Base-by-base conservation (phyloP, 306 rosid genomes). In the Betula pendula region DNA sequence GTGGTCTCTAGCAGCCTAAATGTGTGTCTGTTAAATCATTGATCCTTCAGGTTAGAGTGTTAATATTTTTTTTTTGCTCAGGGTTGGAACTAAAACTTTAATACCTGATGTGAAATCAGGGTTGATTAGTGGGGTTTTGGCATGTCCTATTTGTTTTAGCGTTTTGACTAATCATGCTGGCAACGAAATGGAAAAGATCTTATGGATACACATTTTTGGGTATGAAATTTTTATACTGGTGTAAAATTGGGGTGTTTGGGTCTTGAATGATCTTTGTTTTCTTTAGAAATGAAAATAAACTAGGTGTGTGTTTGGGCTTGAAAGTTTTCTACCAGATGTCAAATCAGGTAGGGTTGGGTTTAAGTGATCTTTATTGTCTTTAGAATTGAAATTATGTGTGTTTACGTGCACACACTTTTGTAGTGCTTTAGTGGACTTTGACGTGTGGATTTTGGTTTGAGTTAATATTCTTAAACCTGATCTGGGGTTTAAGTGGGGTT, bases 201-300 rank as follows among this genome's bases (percentile, higher is more conserved):
- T 3, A 8, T 56, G 2, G 44, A 17, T 3, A 12, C 11, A 17
- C 20, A 65, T 9, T 2, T 65, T 29, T 40, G 70, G 27, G 15
- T 19, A 33, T 65, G 16, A 9, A 65, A 8, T 38, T 65, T 29
- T 38, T 19, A 38, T 65, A 8, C 45, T 65, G 6, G n/a, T 65
- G 70, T 65, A 65, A 65, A 65, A 19, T 2, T n/a, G 12, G 44
- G 42, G 24, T 35, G 43, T 62, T 29, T 1, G 22, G 42, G n/a
- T 29, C 16, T 62, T 16, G 11, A 29, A 8, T 31, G 24, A 6
- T 52, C 59, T 17, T 52, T 52, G 42, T 19, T 52, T 8, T 16
- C 24, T 52, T 52, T 52, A 52, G 59, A 52, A 52, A n/a, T 52
- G 25, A 52, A 52, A 52, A 52, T 52, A n/a, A 52, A 52, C 59